Conservation (phyloP, 352 stramenopile species). For the Phytophthora litchii region DNA sequence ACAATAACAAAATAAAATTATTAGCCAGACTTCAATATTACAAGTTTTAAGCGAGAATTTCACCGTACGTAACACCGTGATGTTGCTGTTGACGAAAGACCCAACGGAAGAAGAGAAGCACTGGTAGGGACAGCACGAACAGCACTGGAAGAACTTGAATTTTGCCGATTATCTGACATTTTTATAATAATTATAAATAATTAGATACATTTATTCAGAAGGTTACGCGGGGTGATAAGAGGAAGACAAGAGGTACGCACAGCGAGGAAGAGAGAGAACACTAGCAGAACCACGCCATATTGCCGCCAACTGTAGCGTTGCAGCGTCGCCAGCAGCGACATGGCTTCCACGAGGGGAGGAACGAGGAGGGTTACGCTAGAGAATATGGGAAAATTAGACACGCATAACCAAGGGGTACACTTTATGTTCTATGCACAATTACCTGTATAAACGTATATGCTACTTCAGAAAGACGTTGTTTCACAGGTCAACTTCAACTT, state of each 20-base stretch:
- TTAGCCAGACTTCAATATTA: conserved; percentile 6
- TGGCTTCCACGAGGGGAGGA: conserved; percentile 19
- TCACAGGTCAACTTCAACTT: conserved; percentile 22
- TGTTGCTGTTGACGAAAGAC: conserved; percentile 48
- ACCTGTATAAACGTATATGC: background rate
- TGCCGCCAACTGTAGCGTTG: conserved; percentile 40
- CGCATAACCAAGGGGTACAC: conserved; percentile 3
- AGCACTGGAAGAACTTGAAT: conserved; percentile 35
- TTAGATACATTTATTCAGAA: background rate
- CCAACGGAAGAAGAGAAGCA: conserved; percentile 44
- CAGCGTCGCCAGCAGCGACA: conserved; percentile 37
- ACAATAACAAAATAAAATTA: conserved; percentile 2
- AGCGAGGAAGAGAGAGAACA: conserved; percentile 28
- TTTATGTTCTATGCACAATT: background rate
- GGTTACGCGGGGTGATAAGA: background rate
- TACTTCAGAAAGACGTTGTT: conserved; percentile 5
- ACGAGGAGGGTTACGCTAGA: background rate
- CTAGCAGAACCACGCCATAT: conserved; percentile 19
- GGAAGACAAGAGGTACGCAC: conserved; percentile 22
- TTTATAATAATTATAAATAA: conserved; percentile 2
- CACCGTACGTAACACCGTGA: conserved; percentile 56
- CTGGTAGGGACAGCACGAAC: conserved; percentile 36
- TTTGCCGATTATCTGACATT: conserved; percentile 34
- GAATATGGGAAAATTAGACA: conserved; percentile 11
- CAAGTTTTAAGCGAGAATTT: background rate